phyloP scores from a whole-genome alignment of 495 filamentous ascomycete species.

The Articulospora tetracladia region DNA sequence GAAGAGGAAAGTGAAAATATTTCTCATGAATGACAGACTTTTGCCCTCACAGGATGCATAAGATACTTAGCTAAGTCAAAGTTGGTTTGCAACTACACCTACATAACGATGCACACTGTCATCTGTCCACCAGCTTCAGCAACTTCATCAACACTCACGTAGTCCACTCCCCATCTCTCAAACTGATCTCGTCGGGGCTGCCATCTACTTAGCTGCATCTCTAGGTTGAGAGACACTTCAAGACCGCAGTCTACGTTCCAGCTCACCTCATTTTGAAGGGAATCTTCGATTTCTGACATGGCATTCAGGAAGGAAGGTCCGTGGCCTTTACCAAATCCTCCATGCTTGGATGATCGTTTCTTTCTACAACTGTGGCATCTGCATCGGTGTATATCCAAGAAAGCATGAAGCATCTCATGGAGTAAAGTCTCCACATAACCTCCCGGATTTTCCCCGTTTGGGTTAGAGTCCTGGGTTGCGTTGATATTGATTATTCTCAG shows the following conservation, averaged over 20 bases:
- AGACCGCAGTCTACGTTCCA: not conserved
- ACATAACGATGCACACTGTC: not conserved
- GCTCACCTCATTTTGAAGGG: not conserved
- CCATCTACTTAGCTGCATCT: not conserved
- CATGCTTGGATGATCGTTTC: not conserved
- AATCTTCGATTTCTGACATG: not conserved
- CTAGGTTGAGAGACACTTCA: not conserved
- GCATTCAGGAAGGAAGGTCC: not conserved
- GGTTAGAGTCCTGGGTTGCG: not conserved
- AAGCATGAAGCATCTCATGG: not conserved
- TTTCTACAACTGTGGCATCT: not conserved
- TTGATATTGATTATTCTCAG: not conserved
- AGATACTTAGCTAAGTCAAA: no score
- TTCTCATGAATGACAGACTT: no score
- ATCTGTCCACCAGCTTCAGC: not conserved
- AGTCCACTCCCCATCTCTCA: not conserved
- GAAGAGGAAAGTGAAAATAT: no score
- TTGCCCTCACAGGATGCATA: no score
- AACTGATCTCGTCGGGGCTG: not conserved
- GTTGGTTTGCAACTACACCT: no score
- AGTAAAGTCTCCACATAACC: not conserved
- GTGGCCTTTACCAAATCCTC: not conserved
- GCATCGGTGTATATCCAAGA: not conserved
- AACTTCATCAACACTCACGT: not conserved
- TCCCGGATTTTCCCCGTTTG: not conserved